Conservation (phyloP, 1,139 yeast species). For the Candida tunisiensis region DNA sequence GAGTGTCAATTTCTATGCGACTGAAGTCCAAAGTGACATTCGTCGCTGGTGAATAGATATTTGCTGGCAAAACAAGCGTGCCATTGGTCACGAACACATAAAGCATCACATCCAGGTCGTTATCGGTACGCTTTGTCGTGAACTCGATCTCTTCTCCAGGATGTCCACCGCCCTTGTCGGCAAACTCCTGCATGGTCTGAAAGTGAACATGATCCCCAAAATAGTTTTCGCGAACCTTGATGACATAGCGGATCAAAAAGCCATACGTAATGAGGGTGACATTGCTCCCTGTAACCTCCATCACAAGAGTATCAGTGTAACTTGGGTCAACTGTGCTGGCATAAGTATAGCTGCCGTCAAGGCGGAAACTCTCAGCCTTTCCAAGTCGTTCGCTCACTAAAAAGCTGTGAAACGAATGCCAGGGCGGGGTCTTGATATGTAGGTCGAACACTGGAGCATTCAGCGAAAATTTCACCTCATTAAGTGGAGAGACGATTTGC, state of each 20-base stretch:
- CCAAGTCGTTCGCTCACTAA: slow-evolving; percentile 48
- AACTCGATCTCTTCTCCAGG: not conserved
- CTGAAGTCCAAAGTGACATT: slow-evolving; percentile 51
- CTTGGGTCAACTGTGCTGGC: slow-evolving; percentile 42
- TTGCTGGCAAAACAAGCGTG: slow-evolving; percentile 52
- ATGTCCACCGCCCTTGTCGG: slow-evolving; percentile 15
- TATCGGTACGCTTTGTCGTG: slow-evolving; percentile 21
- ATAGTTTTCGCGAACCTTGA: slow-evolving; percentile 73
- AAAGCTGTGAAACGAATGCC: slow-evolving; percentile 77
- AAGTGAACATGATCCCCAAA: slow-evolving; percentile 80
- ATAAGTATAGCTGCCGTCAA: slow-evolving; percentile 53
- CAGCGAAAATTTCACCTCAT: slow-evolving; percentile 36
- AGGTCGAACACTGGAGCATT: slow-evolving; percentile 41
- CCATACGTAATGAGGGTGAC: slow-evolving; percentile 67
- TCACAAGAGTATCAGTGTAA: slow-evolving; percentile 49
- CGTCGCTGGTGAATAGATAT: slow-evolving; percentile 47
- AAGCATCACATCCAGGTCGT: slow-evolving; percentile 64
- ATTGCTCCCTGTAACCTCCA: slow-evolving; percentile 48
- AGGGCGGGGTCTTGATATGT: slow-evolving; percentile 63
- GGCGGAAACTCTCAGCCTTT: slow-evolving; percentile 38
- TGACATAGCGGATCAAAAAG: slow-evolving; percentile 53
- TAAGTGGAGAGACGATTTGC: slow-evolving; percentile 39
- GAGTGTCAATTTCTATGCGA: slow-evolving; percentile 52
- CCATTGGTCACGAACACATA: slow-evolving; percentile 58
- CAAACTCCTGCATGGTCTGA: slow-evolving; percentile 70